Evolutionary conservation across 2,329 filamentous ascomycete species (phyloP), one percentile per base, ranked within the genome.

Genomic region (Amauroascus niger): DNA sequence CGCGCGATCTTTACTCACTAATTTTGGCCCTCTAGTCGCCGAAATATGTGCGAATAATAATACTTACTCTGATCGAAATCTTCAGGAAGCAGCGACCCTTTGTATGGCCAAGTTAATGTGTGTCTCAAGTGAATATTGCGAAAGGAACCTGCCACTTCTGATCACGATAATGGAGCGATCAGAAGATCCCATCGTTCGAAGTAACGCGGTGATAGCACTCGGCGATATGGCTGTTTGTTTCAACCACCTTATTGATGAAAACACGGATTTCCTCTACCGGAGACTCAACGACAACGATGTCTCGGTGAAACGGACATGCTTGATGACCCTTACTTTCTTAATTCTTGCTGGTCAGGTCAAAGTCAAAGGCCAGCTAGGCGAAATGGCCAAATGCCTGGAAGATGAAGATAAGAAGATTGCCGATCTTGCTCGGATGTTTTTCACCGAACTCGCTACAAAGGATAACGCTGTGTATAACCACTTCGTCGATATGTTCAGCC

Each of bases 161-260:
- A 95, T 98, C 70, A 97, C 91, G 14, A 97, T 98, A 63, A 90
- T 98, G 76, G 93, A 98, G 72, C 84, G 89, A 28, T 96, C 89
- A 1, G 81, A 88, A 30, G 88, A 96, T 63, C 86, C 94, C 1
- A 95, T 90, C 16, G 91, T 95, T 37, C 84, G 93, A 49, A 95
- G 88, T 63, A 98, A 98, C 66, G 88, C 94, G 8, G 94, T 98
- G 16, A 95, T 98, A 62, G 91, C 93, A 0, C 81, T 98, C 0
- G 93, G 93, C 37, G 93, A 98, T 67, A 98, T 98, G 93, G 94
- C 94, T 0, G 93, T 98, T 20, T 96, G 90, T 78, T 98, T 98
- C 79, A 98, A 98, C 66, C 93, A 98, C 65, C 80, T 98, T 48
- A 96, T 98, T 62, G 94, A 98, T 65, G 94, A 98, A 72, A 97